Evolutionary conservation across 106 monocot species (phyloP), one percentile per base, ranked within the genome.

Genomic region (Acorus gramineus): DNA sequence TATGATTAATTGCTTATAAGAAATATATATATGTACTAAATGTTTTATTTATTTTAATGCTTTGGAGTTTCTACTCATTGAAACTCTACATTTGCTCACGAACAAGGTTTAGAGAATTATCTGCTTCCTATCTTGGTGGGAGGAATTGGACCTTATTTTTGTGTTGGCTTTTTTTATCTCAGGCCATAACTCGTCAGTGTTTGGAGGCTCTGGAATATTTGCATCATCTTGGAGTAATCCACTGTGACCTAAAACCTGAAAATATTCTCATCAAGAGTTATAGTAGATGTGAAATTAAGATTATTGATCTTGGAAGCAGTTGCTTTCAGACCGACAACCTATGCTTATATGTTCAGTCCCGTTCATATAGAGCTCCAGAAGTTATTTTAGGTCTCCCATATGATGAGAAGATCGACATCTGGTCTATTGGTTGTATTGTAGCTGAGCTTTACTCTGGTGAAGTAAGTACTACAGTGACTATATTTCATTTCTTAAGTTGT

Each of bases 301-400:
- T 95, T 44, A 95, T 95, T 69, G 94, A 95, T 78, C 84, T 95
- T 68, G 94, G 94, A 62, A 95, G 94, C 73, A 95, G 94, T 71
- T 95, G 94, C 64, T 95, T 95, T 79, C 61, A 73, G 70, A 82
- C 86, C 48, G 94, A 95, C 73, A 82, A 71, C 70, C 71, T 95
- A 56, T 69, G 70, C 52, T 74, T 80, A 47, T 90, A 95, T 78
- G 94, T 87, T 4, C 94, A 95, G 43, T 95, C 94, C 50, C 89
- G 94, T 55, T 95, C 94, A 13, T 95, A 95, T 76, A 76, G 94
- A 61, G 90, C 94, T 66, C 94, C 94, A 74, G 94, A 95, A 78
- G 86, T 90, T 68, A 90, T 95, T 71, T 66, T 90, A 55, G 90
- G 94, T 55, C 72, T 82, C 45, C 77, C 86, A 7, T 95, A 82